phyloP scores from a whole-genome alignment of 108 stramenopile species.

The Parmales sp. region DNA sequence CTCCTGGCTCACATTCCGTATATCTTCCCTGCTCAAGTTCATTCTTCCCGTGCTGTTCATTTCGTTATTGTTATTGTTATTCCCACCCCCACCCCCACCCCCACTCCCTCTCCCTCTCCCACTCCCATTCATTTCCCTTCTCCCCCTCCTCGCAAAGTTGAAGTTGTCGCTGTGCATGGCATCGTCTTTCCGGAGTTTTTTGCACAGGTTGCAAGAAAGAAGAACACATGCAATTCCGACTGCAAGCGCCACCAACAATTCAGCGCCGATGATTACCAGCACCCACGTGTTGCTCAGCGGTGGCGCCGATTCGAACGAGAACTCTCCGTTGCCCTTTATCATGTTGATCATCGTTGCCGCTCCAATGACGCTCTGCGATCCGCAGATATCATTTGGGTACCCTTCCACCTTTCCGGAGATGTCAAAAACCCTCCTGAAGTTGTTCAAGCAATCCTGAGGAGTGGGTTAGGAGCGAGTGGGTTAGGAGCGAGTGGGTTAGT shows the following conservation, averaged over 20 bases:
- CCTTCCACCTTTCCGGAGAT: neutral
- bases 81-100: neutral
- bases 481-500: neutral
- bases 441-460: neutral
- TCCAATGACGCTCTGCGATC: neutral
- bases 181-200: neutral
- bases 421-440: neutral
- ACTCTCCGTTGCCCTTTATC: neutral
- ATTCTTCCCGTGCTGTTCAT: no score
- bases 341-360: neutral
- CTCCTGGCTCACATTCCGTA: no score
- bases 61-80: no score
- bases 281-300: slow-evolving; percentile 8
- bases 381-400: neutral
- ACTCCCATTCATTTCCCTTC: neutral
- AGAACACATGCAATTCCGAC: neutral
- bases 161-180: neutral
- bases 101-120: neutral
- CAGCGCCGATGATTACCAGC: neutral
- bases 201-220: neutral
- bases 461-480: neutral
- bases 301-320: neutral
- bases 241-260: neutral
- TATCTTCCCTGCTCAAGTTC: no score
- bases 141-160: neutral